phyloP scores from a whole-genome alignment of 1,139 yeast genomes.

The Taphrina wiesneri region DNA sequence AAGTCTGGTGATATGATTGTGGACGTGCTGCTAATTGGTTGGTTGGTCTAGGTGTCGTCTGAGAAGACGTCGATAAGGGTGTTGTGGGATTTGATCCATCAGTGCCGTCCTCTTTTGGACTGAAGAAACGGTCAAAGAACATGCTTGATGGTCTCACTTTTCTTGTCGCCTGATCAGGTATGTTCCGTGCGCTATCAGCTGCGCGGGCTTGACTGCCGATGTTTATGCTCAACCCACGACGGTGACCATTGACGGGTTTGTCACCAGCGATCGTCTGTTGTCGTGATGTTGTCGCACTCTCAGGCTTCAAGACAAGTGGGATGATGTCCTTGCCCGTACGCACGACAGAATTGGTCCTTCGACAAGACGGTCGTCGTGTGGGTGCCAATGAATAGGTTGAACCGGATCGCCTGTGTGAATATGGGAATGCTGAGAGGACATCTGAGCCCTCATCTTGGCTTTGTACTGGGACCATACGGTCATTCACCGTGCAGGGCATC shows the following conservation, averaged over 20 bases:
- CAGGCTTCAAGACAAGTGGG: constrained; percentile 10
- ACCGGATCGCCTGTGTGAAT: constrained; percentile 3
- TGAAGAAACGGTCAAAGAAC: constrained; percentile 14
- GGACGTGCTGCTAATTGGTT: constrained; percentile 1
- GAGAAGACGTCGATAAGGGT: background rate
- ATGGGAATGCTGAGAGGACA: constrained; percentile 8
- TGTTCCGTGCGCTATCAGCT: background rate
- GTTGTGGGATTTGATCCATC: background rate
- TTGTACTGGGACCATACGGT: background rate
- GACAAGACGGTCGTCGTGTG: background rate
- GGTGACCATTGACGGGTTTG: background rate
- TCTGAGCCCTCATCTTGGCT: background rate
- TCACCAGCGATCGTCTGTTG: background rate
- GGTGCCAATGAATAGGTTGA: constrained; percentile 3
- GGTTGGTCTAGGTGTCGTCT: constrained; percentile 2
- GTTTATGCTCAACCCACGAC: constrained; percentile 16
- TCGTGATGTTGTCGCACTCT: background rate
- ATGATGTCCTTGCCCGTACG: constrained; percentile 18
- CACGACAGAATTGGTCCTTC: constrained; percentile 7
- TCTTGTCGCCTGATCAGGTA: background rate
- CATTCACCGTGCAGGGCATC: background rate
- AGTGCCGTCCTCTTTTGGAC: background rate
- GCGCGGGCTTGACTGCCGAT: background rate
- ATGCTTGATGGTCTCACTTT: constrained; percentile 5
- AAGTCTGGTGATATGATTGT: background rate